Evolutionary conservation across 768 basidiomycete species (phyloP), one percentile per base, ranked within the genome.

Genomic region (Trametes meyenii): DNA sequence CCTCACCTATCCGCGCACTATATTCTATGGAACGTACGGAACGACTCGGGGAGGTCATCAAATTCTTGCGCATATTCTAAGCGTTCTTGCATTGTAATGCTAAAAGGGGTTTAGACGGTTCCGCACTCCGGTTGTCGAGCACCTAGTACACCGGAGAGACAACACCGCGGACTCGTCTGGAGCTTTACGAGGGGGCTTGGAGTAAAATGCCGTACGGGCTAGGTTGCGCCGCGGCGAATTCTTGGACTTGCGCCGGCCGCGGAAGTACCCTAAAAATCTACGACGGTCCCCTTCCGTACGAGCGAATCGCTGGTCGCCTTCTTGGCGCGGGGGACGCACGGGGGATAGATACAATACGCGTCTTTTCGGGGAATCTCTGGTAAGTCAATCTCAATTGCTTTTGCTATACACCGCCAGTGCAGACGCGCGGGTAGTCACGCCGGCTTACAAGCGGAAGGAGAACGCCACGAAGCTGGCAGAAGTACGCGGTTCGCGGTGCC

Each of bases 341-440:
- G 39, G 21, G 33, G n/a, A n/a, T 16, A 12, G 45, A 21, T 46
- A 58, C 48, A 58, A 50, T 17, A 26, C 57, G 35, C 38, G 57
- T 43, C 57, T 58, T 58, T 42, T 44, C 19, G 39, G 57, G 51
- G 39, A 33, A 58, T 58, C 57, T 58, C 26, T 13, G 26, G 49
- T 50, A 40, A 58, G 57, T 26, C 38, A 35, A 50, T 58, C 57
- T 58, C n/a, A 48, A n/a, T n/a, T 29, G 12, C 39, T 16, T 21
- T 46, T 40, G 11, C 49, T 7, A 50, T 6, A 42, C 29, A 33
- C 29, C 29, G 29, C 29, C 29, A 33, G 29, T 50, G 48, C 23
- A 49, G 39, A 17, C 48, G 48, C 48, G 57, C 26, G 23, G 19
- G 14, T 40, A 33, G 46, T 40, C 17, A 40, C 49, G 40, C 57